Base-by-base conservation (phyloP, 768 basidiomycete species). In the Hirschioporus abietinus region DNA sequence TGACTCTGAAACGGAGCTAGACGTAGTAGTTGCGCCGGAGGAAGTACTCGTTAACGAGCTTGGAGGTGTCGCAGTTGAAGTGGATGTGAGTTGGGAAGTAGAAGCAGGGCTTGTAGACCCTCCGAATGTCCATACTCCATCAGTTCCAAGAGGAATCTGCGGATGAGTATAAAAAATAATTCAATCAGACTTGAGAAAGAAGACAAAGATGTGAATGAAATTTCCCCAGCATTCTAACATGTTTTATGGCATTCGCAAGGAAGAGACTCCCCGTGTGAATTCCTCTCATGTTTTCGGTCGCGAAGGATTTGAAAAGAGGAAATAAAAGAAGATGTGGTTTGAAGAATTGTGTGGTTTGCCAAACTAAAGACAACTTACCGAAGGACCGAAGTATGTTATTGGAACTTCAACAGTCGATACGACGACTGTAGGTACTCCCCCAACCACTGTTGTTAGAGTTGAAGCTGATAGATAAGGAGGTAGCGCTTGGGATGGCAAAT, bases 331-430 rank as follows among this genome's bases (percentile, higher is more conserved):
- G 9, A 2, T 2, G 24, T 61, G 60, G n/a, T 20, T 9, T 23
- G 17, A 15, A 61, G 60, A 25, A 9, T 15, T 25, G 60, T 15
- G 60, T 15, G 30, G 60, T 24, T 2, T 61, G 30, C 24, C 30
- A 62, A 23, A 12, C n/a, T 64, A 63, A 20, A 34, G 67, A 27
- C 64, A 15, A 84, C 91, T 84, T 73, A 93, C 91, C 75, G 88
- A 88, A 64, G 92, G 91, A 34, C 92, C 92, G 70, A 84, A 92
- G 76, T 93, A 94, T 0, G 92, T 93, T 70, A 92, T 78, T 57
- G 92, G 90, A 63, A 93, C 73, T 70, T 82, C 85, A 27, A 91
- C 71, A 10, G 89, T 78, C 35, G 78, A 81, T 26, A 86, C 87
- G 58, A 81, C 79, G 62, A 84, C 79, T 65, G 86, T 71, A 35